These are phyloP conservation scores for Hericium coralloides DNA, from an alignment of 768 basidiomycete species.

Conservation along the genomic window DNA sequence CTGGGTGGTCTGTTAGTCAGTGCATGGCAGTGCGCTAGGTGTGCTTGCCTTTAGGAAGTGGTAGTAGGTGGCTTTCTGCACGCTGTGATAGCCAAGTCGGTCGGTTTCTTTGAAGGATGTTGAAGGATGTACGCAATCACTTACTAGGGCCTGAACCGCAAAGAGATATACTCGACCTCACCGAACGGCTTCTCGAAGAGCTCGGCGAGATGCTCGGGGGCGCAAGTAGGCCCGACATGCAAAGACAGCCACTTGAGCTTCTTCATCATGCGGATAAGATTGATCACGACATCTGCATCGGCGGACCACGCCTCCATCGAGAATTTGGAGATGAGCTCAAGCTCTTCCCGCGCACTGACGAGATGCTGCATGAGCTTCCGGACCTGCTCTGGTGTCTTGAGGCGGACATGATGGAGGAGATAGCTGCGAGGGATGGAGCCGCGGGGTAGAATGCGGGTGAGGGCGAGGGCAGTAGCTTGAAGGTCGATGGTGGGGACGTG, in stretches of 20 bases:
- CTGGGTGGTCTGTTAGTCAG: constrained; percentile 21
- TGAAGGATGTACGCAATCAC: too few relatives aligned
- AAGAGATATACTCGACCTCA: constrained; percentile 40
- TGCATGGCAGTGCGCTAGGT: not conserved
- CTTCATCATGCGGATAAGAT: constrained; percentile 52
- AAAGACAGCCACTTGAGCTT: constrained; percentile 42
- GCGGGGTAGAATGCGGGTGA: constrained; percentile 55
- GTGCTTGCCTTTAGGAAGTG: constrained; percentile 63
- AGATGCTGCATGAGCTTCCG: constrained; percentile 49
- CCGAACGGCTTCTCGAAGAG: constrained; percentile 44
- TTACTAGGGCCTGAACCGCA: constrained; percentile 82
- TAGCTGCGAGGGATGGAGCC: constrained; percentile 42
- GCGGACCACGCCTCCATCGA: constrained; percentile 55
- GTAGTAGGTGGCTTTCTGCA: constrained; percentile 68
- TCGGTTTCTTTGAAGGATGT: not conserved
- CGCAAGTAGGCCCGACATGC: constrained; percentile 67
- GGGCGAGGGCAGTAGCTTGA: constrained; percentile 46
- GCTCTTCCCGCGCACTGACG: constrained; percentile 24
- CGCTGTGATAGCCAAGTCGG: constrained; percentile 28
- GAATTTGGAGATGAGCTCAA: constrained; percentile 32
- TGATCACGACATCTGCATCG: constrained; percentile 69
- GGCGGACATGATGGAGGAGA: constrained; percentile 49
- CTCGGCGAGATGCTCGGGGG: constrained; percentile 75
- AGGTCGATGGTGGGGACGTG: constrained; percentile 37
- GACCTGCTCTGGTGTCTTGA: constrained; percentile 45